Conservation (phyloP, 2,329 filamentous ascomycete species). For the Paecilomyces fulvus region DNA sequence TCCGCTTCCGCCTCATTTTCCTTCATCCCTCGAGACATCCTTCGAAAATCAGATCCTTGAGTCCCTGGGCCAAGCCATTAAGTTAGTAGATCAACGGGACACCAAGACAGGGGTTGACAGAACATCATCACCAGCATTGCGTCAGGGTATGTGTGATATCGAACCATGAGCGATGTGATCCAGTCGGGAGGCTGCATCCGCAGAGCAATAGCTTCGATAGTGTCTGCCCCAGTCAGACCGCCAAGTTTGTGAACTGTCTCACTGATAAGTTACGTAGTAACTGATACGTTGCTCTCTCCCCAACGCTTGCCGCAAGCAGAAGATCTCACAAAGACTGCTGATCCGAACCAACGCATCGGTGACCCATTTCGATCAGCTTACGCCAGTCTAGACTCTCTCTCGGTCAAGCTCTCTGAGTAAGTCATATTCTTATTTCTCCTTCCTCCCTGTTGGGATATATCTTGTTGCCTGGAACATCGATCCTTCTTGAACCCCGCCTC, state of each 20-base stretch:
- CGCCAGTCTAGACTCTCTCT: not conserved
- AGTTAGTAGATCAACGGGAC: not conserved
- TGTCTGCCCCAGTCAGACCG: not conserved
- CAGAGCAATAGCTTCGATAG: not conserved
- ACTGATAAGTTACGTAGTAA: not conserved
- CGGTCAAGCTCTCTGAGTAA: slow-evolving; percentile 9
- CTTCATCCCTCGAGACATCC: not conserved
- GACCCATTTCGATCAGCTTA: not conserved
- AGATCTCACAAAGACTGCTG: not conserved
- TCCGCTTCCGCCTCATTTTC: not conserved
- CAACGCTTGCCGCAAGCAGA: slow-evolving; percentile 1
- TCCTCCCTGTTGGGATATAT: not conserved
- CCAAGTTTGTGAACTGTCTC: not conserved
- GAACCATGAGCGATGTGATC: not conserved
- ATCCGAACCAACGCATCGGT: not conserved
- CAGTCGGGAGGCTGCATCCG: not conserved
- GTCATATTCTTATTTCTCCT: slow-evolving; percentile 6
- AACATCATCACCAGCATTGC: not conserved
- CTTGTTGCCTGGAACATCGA: not conserved
- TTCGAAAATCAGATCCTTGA: not conserved
- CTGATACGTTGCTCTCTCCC: slow-evolving; percentile 3
- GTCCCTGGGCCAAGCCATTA: not conserved
- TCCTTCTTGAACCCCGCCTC: not conserved
- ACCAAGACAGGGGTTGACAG: not conserved
- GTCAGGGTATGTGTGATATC: not conserved